These are phyloP conservation scores for Spatholobus suberectus DNA, from an alignment of 306 rosid genomes.

Conservation along the genomic window DNA sequence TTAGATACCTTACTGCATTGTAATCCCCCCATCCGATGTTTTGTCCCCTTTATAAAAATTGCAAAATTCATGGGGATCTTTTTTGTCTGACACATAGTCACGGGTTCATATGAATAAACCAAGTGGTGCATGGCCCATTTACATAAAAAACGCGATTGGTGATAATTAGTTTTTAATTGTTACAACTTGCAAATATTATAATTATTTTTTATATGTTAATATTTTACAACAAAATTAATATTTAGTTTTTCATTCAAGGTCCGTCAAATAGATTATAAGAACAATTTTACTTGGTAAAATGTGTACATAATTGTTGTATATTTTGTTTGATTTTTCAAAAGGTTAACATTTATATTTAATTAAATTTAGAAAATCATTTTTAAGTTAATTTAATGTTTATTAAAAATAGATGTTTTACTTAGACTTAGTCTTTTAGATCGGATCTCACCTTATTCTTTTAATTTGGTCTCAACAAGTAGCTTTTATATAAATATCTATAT, in stretches of 20 bases:
- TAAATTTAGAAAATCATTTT: too few relatives aligned
- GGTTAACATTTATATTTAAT: too few relatives aligned
- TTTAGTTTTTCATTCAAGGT: not conserved
- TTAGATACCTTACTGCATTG: constrained; percentile 12
- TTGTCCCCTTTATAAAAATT: constrained; percentile 23
- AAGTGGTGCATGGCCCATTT: constrained; percentile 5
- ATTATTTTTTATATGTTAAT: not conserved
- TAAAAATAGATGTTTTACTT: too few relatives aligned
- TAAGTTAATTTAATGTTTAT: too few relatives aligned
- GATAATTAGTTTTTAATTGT: not conserved
- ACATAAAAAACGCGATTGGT: not conserved
- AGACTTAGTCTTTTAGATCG: too few relatives aligned
- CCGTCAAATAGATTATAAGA: not conserved
- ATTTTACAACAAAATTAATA: not conserved
- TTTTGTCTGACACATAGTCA: constrained; percentile 32
- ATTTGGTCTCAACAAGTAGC: too few relatives aligned
- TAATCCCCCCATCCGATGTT: not conserved
- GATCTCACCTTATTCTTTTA: too few relatives aligned
- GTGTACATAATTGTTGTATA: too few relatives aligned
- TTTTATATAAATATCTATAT: too few relatives aligned
- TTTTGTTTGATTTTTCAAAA: too few relatives aligned
- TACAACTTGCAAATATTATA: not conserved
- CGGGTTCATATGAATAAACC: constrained; percentile 22
- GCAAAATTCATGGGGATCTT: not conserved
- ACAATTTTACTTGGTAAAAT: not conserved